Percentiles rank a stretch among this genome's conserved stretches.
These are phyloP conservation scores for Rhizodiscina lignyota DNA, from an alignment of 495 filamentous ascomycete genomes.

Conservation along the genomic window DNA sequence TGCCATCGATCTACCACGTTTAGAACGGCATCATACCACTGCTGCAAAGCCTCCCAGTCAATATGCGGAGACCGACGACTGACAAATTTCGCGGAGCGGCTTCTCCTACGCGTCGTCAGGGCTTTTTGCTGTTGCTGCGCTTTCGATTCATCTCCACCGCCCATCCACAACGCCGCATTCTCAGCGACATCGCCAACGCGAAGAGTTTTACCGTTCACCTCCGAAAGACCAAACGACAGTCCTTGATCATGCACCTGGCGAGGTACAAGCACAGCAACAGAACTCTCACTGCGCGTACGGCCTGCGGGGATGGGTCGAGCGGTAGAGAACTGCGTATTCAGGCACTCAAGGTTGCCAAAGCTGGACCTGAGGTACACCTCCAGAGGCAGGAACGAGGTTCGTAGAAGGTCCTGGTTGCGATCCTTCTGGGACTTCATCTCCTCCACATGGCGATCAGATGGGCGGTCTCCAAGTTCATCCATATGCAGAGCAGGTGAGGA, in stretches of 20 bases:
- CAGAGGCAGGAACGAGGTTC: conserved; percentile 45
- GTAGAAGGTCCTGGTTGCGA: conserved; percentile 10
- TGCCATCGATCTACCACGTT: conserved; percentile 47
- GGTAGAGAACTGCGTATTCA: conserved; percentile 56
- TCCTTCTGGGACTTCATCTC: conserved; percentile 6
- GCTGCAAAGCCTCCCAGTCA: conserved; percentile 53
- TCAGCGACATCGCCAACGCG: conserved; percentile 67
- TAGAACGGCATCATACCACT: conserved; percentile 63
- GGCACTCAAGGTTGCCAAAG: conserved; percentile 50
- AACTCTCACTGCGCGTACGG: conserved; percentile 27
- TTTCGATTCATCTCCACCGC: conserved; percentile 26
- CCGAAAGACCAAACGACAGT: conserved; percentile 22
- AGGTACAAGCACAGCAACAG: conserved; percentile 13
- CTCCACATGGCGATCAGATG: not conserved
- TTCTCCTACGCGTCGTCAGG: conserved; percentile 1
- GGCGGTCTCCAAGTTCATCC: not conserved
- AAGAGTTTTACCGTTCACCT: conserved; percentile 61
- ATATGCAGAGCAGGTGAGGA: not conserved
- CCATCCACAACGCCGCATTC: conserved; percentile 76
- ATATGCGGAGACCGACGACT: conserved; percentile 50
- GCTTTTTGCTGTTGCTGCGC: conserved; percentile 8
- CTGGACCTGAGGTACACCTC: conserved; percentile 59
- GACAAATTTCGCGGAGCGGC: too few species aligned
- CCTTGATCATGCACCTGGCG: not conserved
- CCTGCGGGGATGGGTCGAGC: conserved; percentile 20